Conservation (phyloP, 108 stramenopile species). For the Halocafeteria seosinensis region DNA sequence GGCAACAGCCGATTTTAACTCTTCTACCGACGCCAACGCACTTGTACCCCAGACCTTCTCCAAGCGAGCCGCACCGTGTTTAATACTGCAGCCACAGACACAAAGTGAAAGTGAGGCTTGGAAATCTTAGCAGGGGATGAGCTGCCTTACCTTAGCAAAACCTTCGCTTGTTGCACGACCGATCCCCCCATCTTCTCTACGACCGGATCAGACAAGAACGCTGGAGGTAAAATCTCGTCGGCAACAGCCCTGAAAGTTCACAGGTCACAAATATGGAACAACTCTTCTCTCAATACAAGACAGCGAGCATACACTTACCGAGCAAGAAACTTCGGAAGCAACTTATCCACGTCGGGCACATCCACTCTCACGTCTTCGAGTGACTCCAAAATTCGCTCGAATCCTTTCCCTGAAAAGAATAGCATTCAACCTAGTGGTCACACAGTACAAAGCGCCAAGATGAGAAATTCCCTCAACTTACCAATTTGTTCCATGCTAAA, state of each 20-base stretch:
- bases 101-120: too few relatives aligned
- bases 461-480: too few relatives aligned
- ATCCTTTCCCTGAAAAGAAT: too few relatives aligned
- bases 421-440: too few relatives aligned
- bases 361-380: conserved; percentile 67
- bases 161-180: conserved; percentile 65
- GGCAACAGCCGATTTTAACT: conserved; percentile 77
- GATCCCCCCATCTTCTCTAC: conserved; percentile 43
- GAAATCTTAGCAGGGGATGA: too few relatives aligned
- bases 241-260: conserved; percentile 82
- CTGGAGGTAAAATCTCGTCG: conserved; percentile 80
- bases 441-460: too few relatives aligned
- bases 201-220: conserved; percentile 69
- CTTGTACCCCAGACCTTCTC: conserved; percentile 89
- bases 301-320: too few relatives aligned
- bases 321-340: conserved; percentile 65
- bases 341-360: conserved; percentile 59
- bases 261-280: too few relatives aligned
- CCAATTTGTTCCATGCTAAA: conserved; percentile 53
- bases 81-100: too few relatives aligned
- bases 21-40: conserved; percentile 72
- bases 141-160: too few relatives aligned
- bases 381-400: conserved; percentile 57
- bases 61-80: conserved; percentile 68
- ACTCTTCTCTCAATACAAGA: too few relatives aligned